phyloP scores from a whole-genome alignment of 1,284 basidiomycete species.

The Ustilago sp. region DNA sequence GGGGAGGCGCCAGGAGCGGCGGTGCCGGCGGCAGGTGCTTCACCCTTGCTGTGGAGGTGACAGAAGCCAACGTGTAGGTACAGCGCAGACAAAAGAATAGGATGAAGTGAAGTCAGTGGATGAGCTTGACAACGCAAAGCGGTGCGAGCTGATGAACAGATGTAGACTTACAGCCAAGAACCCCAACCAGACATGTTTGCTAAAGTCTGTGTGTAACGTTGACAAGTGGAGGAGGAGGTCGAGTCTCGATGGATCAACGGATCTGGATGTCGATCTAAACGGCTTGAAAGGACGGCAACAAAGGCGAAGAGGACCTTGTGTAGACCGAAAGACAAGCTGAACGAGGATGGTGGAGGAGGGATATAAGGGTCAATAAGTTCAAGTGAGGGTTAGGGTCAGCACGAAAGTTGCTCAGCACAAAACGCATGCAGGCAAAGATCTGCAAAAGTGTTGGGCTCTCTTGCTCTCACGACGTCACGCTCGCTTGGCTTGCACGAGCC shows the following conservation, averaged over 20 bases:
- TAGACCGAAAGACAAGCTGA: constrained; percentile 1
- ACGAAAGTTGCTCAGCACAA: not conserved
- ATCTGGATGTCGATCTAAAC: not conserved
- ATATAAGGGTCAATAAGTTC: not conserved
- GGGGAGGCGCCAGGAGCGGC: constrained; percentile 35
- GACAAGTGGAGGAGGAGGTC: not conserved
- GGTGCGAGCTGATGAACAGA: not conserved
- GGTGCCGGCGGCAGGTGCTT: constrained; percentile 23
- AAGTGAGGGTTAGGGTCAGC: constrained; percentile 1
- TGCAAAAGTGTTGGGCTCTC: constrained; percentile 4
- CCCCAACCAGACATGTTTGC: constrained; percentile 66
- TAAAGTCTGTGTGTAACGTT: not conserved
- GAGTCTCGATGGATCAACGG: not conserved
- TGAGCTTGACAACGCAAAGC: constrained; percentile 1
- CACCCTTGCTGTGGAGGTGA: constrained; percentile 25
- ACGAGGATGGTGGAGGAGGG: constrained; percentile 5
- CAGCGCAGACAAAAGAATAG: not conserved
- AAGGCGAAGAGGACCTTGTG: not conserved
- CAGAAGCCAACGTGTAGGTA: not conserved
- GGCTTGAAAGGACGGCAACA: not conserved
- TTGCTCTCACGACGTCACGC: not conserved
- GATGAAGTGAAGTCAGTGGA: not conserved
- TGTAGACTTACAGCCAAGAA: constrained; percentile 63
- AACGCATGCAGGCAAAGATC: constrained; percentile 5
- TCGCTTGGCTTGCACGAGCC: constrained; percentile 2